Evolutionary conservation across 2,329 filamentous ascomycete genomes (phyloP), one percentile per base, ranked within the genome.

Genomic region (Dactylellina parvicollis): DNA sequence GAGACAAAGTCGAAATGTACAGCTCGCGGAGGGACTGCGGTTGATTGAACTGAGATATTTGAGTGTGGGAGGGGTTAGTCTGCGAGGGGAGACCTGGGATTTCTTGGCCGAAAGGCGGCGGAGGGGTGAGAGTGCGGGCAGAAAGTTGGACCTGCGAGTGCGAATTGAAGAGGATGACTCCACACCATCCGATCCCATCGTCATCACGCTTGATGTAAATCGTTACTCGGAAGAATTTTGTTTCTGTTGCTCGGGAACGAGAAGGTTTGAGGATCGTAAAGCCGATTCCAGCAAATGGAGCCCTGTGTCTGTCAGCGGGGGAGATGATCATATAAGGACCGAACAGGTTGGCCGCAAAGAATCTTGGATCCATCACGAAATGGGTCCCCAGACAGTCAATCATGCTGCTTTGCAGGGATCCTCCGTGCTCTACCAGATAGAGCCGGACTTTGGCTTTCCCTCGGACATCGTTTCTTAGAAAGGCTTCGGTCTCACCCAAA

Each of bases 11-110:
- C 18, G 76, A 67, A 47, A 79, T 55, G 52, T 77, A 79, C 3
- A 79, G 49, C 46, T 78, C 75, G 38, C 77, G 75, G 30, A 79
- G 71, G 20, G 78, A 75, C 55, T 76, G 75, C 3, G 75, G 64
- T 20, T 54, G 54, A 22, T 60, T 49, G 10, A 22, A 50, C 16
- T 28, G 44, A n/a, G 62, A 67, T 8, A 46, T n/a, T 10, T 36
- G 47, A 3, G 52, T 47, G 8, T 46, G 0, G 14, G 16, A 28
- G 12, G 59, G 38, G 60, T 10, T 60, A 12, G 7, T 73, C 57
- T 57, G 40, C 2, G 50, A 32, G n/a, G 20, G 44, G 5, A 50
- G 22, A 55, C 30, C 75, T 57, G 36, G 76, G 12, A 69, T 69
- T 1, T 42, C 49, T 18, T 62, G 60, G 7, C 75, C 69, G 59